Conservation (phyloP, 2,329 filamentous ascomycete species). For the Gliomastix tumulicola region DNA sequence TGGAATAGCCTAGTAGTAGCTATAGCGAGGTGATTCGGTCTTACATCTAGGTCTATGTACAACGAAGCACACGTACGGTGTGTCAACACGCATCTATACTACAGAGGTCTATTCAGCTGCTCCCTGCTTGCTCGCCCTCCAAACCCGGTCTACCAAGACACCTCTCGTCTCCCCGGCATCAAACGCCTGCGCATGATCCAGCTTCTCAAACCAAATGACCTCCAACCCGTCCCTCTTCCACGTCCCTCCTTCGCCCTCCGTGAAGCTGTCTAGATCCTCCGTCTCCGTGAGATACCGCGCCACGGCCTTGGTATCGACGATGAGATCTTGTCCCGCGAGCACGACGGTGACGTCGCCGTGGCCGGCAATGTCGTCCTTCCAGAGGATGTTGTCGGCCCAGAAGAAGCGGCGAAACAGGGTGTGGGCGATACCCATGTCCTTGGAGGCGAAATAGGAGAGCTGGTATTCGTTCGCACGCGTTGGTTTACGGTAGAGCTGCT, state of each 20-base stretch:
- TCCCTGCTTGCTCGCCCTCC: too few species aligned
- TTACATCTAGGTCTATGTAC: too few species aligned
- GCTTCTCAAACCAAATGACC: slow-evolving; percentile 43
- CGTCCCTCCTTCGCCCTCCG: too few species aligned
- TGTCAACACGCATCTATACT: too few species aligned
- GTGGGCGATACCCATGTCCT: slow-evolving; percentile 59
- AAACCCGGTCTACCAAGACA: too few species aligned
- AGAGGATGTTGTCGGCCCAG: slow-evolving; percentile 64
- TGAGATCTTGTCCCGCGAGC: slow-evolving; percentile 54
- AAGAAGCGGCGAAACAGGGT: slow-evolving; percentile 62
- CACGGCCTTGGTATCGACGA: slow-evolving; percentile 54
- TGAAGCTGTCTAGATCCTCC: slow-evolving; percentile 11
- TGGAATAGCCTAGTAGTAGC: too few species aligned
- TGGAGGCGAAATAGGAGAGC: slow-evolving; percentile 64
- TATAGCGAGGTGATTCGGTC: too few species aligned
- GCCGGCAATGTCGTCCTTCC: slow-evolving; percentile 53
- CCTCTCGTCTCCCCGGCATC: slow-evolving; percentile 22
- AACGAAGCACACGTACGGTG: too few species aligned
- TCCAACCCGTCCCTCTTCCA: slow-evolving; percentile 35
- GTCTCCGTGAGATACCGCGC: slow-evolving; percentile 41
- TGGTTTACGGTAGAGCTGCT: background rate
- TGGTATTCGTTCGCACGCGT: slow-evolving; percentile 64
- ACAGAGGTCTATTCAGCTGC: too few species aligned
- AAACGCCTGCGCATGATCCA: slow-evolving; percentile 52
- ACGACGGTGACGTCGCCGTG: slow-evolving; percentile 36